Conservation (phyloP, 805 yeast species). For the Wickerhamomyces sydowiorum region DNA sequence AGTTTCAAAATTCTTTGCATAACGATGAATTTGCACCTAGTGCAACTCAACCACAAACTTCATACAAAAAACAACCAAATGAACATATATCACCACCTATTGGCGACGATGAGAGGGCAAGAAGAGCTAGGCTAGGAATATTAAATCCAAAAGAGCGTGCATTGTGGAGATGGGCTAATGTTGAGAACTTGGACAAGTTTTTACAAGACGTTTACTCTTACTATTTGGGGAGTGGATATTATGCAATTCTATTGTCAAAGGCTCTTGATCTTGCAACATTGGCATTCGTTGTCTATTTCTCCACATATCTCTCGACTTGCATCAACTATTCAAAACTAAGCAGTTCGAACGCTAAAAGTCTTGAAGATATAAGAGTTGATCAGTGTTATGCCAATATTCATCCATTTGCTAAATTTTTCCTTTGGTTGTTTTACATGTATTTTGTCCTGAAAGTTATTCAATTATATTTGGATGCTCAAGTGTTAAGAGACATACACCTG, state of each 20-base stretch:
- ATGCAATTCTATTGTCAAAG: conserved; percentile 67
- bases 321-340: conserved; percentile 54
- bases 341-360: conserved; percentile 19
- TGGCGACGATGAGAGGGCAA: conserved; percentile 16
- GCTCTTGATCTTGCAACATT: conserved; percentile 66
- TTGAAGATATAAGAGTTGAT: conserved; percentile 28
- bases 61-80: conserved; percentile 9
- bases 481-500: conserved; percentile 65
- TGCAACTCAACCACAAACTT: conserved; percentile 1
- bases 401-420: conserved; percentile 46
- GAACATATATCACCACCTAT: neutral
- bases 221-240: conserved; percentile 79
- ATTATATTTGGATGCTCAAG: conserved; percentile 55
- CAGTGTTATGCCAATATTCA: conserved; percentile 41
- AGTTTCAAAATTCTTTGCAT: neutral
- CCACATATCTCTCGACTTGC: conserved; percentile 79
- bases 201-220: conserved; percentile 78
- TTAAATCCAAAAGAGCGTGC: conserved; percentile 71
- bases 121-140: conserved; percentile 30
- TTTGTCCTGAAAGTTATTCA: conserved; percentile 48
- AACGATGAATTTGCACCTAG: neutral
- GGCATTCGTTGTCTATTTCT: conserved; percentile 70
- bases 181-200: conserved; percentile 84
- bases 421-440: conserved; percentile 56
- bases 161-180: conserved; percentile 94